These are phyloP conservation scores for Colletotrichum chrysophilum DNA, from an alignment of 2,329 filamentous ascomycete species.

Conservation along the genomic window DNA sequence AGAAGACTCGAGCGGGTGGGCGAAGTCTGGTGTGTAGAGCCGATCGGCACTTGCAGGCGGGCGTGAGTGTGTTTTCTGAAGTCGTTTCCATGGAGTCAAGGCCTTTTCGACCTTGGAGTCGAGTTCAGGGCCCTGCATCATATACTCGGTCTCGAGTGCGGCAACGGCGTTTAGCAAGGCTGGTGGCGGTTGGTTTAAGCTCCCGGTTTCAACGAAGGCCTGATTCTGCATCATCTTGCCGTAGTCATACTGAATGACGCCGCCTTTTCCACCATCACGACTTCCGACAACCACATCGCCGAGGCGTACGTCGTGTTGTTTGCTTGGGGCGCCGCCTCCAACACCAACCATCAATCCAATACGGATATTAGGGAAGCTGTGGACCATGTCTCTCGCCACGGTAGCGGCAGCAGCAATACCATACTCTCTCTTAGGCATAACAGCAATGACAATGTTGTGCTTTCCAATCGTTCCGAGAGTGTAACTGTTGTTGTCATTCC, in stretches of 20 bases:
- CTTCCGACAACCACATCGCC: conserved; percentile 16
- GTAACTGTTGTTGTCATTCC: conserved; percentile 32
- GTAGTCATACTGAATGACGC: conserved; percentile 16
- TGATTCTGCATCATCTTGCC: conserved; percentile 10
- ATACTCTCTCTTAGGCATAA: conserved; percentile 29
- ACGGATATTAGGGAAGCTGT: not conserved
- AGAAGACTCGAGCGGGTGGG: not conserved
- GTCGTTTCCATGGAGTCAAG: not conserved
- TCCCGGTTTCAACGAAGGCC: not conserved
- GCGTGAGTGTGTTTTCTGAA: not conserved
- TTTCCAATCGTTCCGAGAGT: conserved; percentile 32
- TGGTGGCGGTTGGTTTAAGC: conserved; percentile 5
- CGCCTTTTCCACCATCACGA: not conserved
- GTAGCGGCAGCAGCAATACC: conserved; percentile 28
- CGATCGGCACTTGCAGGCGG: not conserved
- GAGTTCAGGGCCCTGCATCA: not conserved
- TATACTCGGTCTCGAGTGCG: not conserved
- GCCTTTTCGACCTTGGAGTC: not conserved
- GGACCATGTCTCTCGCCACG: not conserved
- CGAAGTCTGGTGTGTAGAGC: not conserved
- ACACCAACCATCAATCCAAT: conserved; percentile 7
- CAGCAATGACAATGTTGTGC: conserved; percentile 41
- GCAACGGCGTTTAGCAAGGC: not conserved
- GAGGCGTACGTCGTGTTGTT: not conserved
- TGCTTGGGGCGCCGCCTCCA: not conserved